Evolutionary conservation across 345 rosid species (phyloP).

Genomic region (Euphorbia pulcherrima): DNA sequence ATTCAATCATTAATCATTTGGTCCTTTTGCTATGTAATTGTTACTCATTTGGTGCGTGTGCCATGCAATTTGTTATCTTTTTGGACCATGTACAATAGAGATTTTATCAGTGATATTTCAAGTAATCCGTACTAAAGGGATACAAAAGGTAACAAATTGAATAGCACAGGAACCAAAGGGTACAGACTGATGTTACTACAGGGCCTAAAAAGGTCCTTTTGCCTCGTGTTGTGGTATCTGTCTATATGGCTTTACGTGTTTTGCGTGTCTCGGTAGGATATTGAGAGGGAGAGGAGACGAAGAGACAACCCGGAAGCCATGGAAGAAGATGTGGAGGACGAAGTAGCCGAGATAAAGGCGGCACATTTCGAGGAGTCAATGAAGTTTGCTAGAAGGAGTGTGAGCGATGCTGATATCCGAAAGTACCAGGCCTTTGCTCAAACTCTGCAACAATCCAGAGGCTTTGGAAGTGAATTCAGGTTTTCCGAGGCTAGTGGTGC

Average conservation of each 20-base stretch:
- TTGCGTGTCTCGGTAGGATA: conserved; percentile 73
- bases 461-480: conserved; percentile 78
- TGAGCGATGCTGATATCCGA: conserved; percentile 73
- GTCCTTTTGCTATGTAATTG: neutral
- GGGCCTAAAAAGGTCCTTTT: too few relatives aligned
- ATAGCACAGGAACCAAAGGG: too few relatives aligned
- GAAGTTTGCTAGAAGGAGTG: conserved; percentile 90
- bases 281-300: conserved; percentile 80
- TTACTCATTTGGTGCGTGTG: neutral
- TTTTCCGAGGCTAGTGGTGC: conserved; percentile 47
- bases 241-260: too few relatives aligned
- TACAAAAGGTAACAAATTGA: too few relatives aligned
- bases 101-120: too few relatives aligned
- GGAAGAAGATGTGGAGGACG: conserved; percentile 88
- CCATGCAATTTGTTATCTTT: neutral
- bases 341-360: conserved; percentile 77
- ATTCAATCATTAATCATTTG: conserved; percentile 13
- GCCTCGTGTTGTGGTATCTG: too few relatives aligned
- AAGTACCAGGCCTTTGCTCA: conserved; percentile 96
- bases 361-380: conserved; percentile 91
- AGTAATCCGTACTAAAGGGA: too few relatives aligned
- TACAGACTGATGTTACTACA: too few relatives aligned
- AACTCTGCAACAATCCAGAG: conserved; percentile 90
- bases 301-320: conserved; percentile 87
- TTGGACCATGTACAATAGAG: too few relatives aligned